Evolutionary conservation across 768 basidiomycete species (phyloP), one percentile per base, ranked within the genome.

Genomic region (Lentinula boryana): DNA sequence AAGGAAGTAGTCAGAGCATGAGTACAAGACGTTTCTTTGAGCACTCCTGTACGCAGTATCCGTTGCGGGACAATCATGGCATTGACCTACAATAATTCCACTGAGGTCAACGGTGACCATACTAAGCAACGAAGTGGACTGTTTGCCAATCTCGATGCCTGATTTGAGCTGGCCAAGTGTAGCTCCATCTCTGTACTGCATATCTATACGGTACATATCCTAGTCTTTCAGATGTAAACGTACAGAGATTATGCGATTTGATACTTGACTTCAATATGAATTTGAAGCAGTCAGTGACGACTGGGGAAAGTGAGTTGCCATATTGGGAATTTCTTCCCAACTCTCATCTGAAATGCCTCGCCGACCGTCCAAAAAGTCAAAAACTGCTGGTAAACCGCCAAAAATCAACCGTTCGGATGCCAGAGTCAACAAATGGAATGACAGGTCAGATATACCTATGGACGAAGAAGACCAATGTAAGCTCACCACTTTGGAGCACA

Each of bases 381-480:
- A 67, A 67, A 72, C 68, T 61, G 55, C 69, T 41, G 62, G 60
- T 55, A 82, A 81, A 64, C 74, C 82, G 1, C 82, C 82, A 31
- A 73, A 78, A 10, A 67, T 83, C 4, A 76, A 83, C 65, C 80
- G 78, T 60, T 76, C 74, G 36, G 82, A 86, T 52, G 72, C 76
- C 27, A 83, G 74, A 64, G 66, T 90, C 10, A 81, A 81, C 62
- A 81, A 82, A 71, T 92, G 91, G 90, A 79, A 89, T 62, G 84
- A 77, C 36, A 64, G 73, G 23, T 77, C 78, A 5, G 91, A 93
- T 67, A 83, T 93, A 57, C 88, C 86, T 9, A 68, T 89, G 63
- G 89, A 93, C 65, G 87, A 86, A 65, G 88, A 91, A 68, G 91
- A 93, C 69, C 80, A 86, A 68, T 92, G 91, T 91, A 67, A 63